Base-by-base conservation (phyloP, 305 asterid species). In the Fraxinus sp. region DNA sequence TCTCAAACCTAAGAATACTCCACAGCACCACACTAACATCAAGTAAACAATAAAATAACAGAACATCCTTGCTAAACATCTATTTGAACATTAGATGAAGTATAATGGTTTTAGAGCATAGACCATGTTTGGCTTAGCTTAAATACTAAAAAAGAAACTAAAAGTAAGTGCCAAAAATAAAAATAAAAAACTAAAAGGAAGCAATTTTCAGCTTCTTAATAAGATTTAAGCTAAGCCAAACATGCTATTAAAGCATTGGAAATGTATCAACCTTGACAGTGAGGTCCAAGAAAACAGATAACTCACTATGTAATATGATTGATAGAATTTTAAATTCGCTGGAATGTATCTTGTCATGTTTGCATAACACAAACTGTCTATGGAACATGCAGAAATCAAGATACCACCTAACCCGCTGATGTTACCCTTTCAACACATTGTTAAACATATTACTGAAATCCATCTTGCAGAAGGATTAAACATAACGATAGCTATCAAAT, bases 11-110 rank as follows among this genome's bases (percentile, higher is more conserved):
- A 81, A 30, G 36, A 33, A 78, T 55, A 80, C 80, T 84, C 79
- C 89, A 86, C 87, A 76, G 66, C 90, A 86, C 90, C 85, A 86
- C 90, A 85, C 88, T 85, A 87, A 89, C 90, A 89, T 88, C 88
- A 88, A 82, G 6, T 33, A 76, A 82, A 72, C 80, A 76, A 46
- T 28, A 10, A 24, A 77, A 16, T 28, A 32, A 46, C 10, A 80
- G 26, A 5, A 73, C 55, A 32, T 71, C 44, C 24, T 9, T 30
- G 62, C 16, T 24, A 49, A 66, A 79, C 33, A 22, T 64, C n/a
- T 62, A 44, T 32, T 44, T 11, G 18, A 30, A 36, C 33, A 16
- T 64, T 30, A 46, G n/a, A 75, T 9, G 62, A 39, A 66, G 3
- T 1, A 66, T 26, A 64, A 22, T 36, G 4, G 13, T 28, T 9